phyloP scores from a whole-genome alignment of 768 basidiomycete genomes.

The Calocybe indica region DNA sequence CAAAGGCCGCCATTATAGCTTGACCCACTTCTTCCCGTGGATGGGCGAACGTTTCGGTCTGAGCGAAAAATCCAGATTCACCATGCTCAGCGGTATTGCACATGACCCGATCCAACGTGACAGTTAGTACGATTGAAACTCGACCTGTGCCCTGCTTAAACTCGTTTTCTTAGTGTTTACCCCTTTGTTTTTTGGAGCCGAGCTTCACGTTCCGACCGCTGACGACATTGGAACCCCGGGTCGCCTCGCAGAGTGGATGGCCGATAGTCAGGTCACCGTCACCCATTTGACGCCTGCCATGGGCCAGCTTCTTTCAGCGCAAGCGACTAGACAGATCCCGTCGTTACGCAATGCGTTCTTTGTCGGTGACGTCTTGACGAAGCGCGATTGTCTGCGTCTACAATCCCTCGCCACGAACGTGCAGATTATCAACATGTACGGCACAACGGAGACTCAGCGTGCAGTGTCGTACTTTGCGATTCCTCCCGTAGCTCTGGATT shows the following conservation, averaged over 20 bases:
- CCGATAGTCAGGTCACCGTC: slow-evolving; percentile 81
- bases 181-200: slow-evolving; percentile 93
- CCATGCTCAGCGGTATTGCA: slow-evolving; percentile 98
- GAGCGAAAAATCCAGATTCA: slow-evolving; percentile 73
- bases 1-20: slow-evolving; percentile 85
- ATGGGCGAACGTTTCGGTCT: slow-evolving; percentile 88
- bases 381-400: slow-evolving; percentile 92
- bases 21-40: slow-evolving; percentile 99
- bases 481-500: slow-evolving; percentile 75
- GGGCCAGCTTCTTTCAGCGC: slow-evolving; percentile 91
- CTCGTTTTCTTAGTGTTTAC: slow-evolving; percentile 73
- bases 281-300: slow-evolving; percentile 98
- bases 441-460: slow-evolving; percentile 98
- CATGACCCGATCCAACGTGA: slow-evolving; percentile 99
- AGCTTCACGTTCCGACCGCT: slow-evolving; percentile 91
- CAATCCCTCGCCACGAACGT: slow-evolving; percentile 92
- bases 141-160: slow-evolving; percentile 4
- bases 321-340: slow-evolving; percentile 80
- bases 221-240: slow-evolving; percentile 98
- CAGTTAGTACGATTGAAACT: slow-evolving; percentile 51
- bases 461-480: slow-evolving; percentile 97
- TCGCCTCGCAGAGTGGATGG: slow-evolving; percentile 98
- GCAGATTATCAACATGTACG: slow-evolving; percentile 98
- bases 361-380: slow-evolving; percentile 98
- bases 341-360: slow-evolving; percentile 91